These are phyloP conservation scores for Aspergillus neoniger DNA, from an alignment of 2,329 filamentous ascomycete species.

Conservation along the genomic window DNA sequence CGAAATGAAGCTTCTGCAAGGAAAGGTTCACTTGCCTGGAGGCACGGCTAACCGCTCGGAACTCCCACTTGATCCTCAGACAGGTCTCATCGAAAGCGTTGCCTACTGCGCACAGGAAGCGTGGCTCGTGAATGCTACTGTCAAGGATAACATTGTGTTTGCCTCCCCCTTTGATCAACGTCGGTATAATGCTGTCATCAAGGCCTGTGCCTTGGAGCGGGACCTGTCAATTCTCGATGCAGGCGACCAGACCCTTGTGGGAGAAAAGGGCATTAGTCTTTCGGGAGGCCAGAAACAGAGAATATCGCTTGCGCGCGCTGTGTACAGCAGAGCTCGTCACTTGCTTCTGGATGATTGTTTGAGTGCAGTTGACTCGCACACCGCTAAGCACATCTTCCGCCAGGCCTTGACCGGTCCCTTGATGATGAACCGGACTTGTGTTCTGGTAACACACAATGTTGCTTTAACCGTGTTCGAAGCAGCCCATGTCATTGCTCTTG, in stretches of 20 bases:
- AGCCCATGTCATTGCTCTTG: slow-evolving; percentile 78
- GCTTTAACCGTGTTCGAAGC: slow-evolving; percentile 81
- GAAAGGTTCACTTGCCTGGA: slow-evolving; percentile 81
- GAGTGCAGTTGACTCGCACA: slow-evolving; percentile 95
- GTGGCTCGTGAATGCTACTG: slow-evolving; percentile 94
- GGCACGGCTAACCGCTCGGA: slow-evolving; percentile 79
- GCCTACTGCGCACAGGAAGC: slow-evolving; percentile 97
- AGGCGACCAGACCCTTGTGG: slow-evolving; percentile 90
- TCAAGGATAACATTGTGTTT: slow-evolving; percentile 95
- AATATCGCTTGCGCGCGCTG: slow-evolving; percentile 90
- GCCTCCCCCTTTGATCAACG: slow-evolving; percentile 76
- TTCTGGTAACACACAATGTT: slow-evolving; percentile 93
- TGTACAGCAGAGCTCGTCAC: slow-evolving; percentile 94
- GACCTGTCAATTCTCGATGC: slow-evolving; percentile 90
- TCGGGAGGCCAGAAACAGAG: slow-evolving; percentile 97
- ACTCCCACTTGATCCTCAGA: slow-evolving; percentile 75
- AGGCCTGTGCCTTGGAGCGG: slow-evolving; percentile 85
- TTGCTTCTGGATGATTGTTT: slow-evolving; percentile 92
- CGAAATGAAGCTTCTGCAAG: slow-evolving; percentile 86
- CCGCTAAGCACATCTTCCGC: slow-evolving; percentile 96
- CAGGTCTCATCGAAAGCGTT: slow-evolving; percentile 84
- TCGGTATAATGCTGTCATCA: slow-evolving; percentile 83
- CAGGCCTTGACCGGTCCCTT: slow-evolving; percentile 87
- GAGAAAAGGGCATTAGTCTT: slow-evolving; percentile 94
- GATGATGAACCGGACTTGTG: slow-evolving; percentile 86